These are phyloP conservation scores for Lasiodiplodia citricola DNA, from an alignment of 2,329 filamentous ascomycete genomes.

Conservation along the genomic window DNA sequence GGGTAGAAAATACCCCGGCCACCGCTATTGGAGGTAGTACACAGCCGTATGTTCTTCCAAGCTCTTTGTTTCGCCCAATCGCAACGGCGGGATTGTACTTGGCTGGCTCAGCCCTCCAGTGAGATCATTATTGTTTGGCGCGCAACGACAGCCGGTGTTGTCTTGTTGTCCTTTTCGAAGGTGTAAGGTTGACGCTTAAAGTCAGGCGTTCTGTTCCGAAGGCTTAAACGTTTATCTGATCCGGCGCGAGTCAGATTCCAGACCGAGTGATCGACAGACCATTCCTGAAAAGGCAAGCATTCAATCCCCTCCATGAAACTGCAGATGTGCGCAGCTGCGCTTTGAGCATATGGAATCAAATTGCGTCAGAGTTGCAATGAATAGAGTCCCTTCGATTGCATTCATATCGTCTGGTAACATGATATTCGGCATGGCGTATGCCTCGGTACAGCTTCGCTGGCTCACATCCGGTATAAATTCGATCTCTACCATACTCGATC, in stretches of 20 bases:
- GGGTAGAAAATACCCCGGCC: neutral
- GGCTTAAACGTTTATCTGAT: conserved; percentile 11
- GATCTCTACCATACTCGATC: neutral
- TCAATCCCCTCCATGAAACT: neutral
- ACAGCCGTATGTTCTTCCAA: neutral
- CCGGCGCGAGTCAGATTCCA: conserved; percentile 14
- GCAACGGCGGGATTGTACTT: neutral
- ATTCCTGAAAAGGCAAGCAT: neutral
- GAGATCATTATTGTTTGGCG: neutral
- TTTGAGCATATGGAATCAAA: too few species aligned
- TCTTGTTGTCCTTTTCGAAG: neutral
- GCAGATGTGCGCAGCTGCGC: neutral
- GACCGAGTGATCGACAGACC: neutral
- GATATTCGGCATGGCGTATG: too few species aligned
- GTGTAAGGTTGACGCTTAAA: neutral
- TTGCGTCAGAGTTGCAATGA: too few species aligned
- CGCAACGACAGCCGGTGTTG: neutral
- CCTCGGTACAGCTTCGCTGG: too few species aligned
- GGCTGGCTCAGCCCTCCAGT: neutral
- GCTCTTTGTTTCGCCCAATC: neutral
- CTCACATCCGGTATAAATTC: neutral
- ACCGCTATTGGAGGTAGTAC: neutral
- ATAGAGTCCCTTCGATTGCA: too few species aligned
- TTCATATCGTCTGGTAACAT: too few species aligned
- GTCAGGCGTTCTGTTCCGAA: neutral